These are phyloP conservation scores for Pseudognaphalium luteoalbum DNA, from an alignment of 129 eudicot species.

Conservation along the genomic window DNA sequence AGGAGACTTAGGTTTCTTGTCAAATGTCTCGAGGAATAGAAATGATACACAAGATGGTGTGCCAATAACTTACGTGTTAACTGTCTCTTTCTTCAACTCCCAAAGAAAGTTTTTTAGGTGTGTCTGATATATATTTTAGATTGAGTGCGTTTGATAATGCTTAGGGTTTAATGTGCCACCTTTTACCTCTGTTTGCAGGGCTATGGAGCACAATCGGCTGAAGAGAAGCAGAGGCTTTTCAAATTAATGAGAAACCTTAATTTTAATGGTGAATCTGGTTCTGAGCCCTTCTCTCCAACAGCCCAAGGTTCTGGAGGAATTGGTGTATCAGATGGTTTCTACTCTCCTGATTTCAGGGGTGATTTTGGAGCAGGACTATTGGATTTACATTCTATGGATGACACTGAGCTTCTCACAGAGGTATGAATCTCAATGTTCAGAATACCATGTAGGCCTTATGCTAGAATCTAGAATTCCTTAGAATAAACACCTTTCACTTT, in stretches of 20 bases:
- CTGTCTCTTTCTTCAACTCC: constrained; percentile 1
- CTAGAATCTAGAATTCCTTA: not conserved
- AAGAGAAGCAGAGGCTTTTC: constrained; percentile 92
- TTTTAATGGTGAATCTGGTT: constrained; percentile 81
- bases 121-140: not conserved
- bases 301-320: constrained; percentile 69
- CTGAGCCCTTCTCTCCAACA: constrained; percentile 82
- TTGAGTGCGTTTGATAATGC: constrained; percentile 8
- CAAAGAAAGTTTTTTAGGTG: constrained; percentile 7
- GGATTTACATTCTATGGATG: constrained; percentile 99
- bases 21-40: not conserved
- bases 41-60: not conserved
- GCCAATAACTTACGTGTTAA: constrained; percentile 5
- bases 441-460: constrained; percentile 10
- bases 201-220: constrained; percentile 97
- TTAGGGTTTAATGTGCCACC: constrained; percentile 26
- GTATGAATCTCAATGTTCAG: constrained; percentile 36
- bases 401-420: constrained; percentile 94
- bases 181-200: constrained; percentile 55
- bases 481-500: not conserved
- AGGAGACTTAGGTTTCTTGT: not conserved
- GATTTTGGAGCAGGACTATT: constrained; percentile 99
- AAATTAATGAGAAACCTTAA: constrained; percentile 92
- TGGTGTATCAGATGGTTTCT: constrained; percentile 56
- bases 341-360: constrained; percentile 85